Evolutionary conservation across 2,329 filamentous ascomycete genomes (phyloP), one percentile per base, ranked within the genome.

Genomic region (Penicillium frequentans): DNA sequence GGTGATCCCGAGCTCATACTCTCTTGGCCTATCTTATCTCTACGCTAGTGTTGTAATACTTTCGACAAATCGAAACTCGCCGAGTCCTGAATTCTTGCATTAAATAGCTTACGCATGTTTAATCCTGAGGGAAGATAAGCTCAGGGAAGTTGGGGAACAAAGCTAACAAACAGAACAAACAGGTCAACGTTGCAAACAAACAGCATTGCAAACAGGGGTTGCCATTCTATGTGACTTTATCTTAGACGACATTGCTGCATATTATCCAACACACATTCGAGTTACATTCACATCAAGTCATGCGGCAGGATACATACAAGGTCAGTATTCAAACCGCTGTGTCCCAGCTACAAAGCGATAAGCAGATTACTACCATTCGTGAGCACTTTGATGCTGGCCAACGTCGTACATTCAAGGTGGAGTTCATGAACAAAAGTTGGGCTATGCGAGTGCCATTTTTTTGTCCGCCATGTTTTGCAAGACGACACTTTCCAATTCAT

Each of bases 381-480:
- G 3, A 50, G 37, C 31, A 39, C 21, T 29, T 29, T 37, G 46
- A 50, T 39, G 39, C 37, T 35, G 47, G 37, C 27, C 53, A 55
- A 46, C 50, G 53, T 39, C 47, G 47, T 10, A 27, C 42, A 35
- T 55, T 50, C 47, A 50, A 55, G 46, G 37, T 39, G n/a, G 14
- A 27, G 50, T 24, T 24, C 23, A 24, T 24, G 23, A 39, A 46
- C 33, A 46, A 54, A 31, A 54, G 39, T 39, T 54, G 51, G 51
- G 50, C 50, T 29, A 11, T 31, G 10, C 11, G 5, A 31, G 10
- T 31, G 29, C 29, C 29, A 3, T 5, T 13, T 11, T 31, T 13
- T 2, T 19, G 19, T 31, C 29, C 10, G 11, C 29, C 10, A 31
- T 5, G 11, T 11, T 31, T 31, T 31, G 10, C 2, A 5, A 3